Evolutionary conservation across 129 eudicot genomes (phyloP), one percentile per base, ranked within the genome.

Genomic region (Scalesia atractyloides): DNA sequence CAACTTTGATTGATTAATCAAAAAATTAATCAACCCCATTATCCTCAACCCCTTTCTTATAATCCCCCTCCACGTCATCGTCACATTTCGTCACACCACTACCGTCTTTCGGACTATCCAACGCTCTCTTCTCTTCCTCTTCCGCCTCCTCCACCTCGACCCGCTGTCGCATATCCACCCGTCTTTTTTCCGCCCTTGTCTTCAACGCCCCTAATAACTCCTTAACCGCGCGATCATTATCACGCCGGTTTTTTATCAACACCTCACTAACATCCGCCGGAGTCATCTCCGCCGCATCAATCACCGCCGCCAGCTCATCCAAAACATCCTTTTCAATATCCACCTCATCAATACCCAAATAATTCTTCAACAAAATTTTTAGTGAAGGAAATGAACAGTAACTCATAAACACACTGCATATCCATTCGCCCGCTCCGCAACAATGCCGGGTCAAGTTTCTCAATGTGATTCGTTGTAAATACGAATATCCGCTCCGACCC

Each of bases 191-290:
- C 13, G 80, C 96, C 76, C 73, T 89, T 8, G 16, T 16, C 80
- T 67, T 87, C 83, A 94, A 70, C 14, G 76, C 82, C 34, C 77
- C 97, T 59, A 90, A 7, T 68, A 94, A 50, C 60, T 87, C 98
- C 64, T 46, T 48, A 30, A 94, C 70, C 2, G 98, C 98, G 82
- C 62, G 86, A 9, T 58, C 82, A 22, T 73, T 84, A 22, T 89
- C 91, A 11, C 97, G 67, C 70, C 97, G 81, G 67, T 90, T 84
- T 84, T 91, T 90, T 18, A 90, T 89, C 86, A 94, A 60, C 19
- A 90, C 88, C 78, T 94, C 98, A 61, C 97, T 87, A 4, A 90
- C 67, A 76, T 94, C 98, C n/a, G 98, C 98, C 33, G 98, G 98
- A 34, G 98, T 94, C 93, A 94, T 94, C 80, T 73, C 83, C 36